Evolutionary conservation across 495 filamentous ascomycete genomes (phyloP), one percentile per base, ranked within the genome.

Genomic region (Geoglossum glabrum): DNA sequence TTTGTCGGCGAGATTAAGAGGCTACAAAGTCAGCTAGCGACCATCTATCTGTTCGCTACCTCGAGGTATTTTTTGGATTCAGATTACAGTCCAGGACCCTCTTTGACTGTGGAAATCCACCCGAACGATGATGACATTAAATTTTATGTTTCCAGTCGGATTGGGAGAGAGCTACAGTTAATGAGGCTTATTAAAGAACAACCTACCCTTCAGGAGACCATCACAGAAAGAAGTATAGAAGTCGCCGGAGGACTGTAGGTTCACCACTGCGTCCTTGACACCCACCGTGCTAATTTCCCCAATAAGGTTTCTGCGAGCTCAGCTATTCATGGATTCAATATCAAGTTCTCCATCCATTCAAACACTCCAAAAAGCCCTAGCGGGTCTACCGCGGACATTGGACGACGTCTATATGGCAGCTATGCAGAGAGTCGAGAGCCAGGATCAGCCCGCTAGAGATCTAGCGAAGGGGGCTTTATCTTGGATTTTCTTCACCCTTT

Each of bases 281-380:
- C 11, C 13, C n/a, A n/a, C n/a, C n/a, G n/a, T 34, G 11, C 11
- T 34, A 11, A 34, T 34, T 34, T 11, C 11, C 31, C 31, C 31
- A 34, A 8, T 40, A 33, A 74, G 76, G 74, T 80, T 82, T 59
- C 68, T 81, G 0, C 69, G 81, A 21, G 76, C 76, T 17, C 65
- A 63, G n/a, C 66, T 82, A 0, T 66, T 76, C 60, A 58, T 79
- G 17, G 69, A 74, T n/a, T 71, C 71, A 3, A 63, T 82, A 11
- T 43, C 62, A 0, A 67, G 63, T 13, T 8, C 36, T 40, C 5
- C 11, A 15, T 7, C 36, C 1, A 40, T 13, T n/a, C 0, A 73
- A 73, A 54, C 56, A 23, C 1, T 74, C 17, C 65, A 33, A 56
- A 60, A 30, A 38, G 62, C 73, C 0, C 55, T 79, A 6, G 38